These are phyloP conservation scores for Rosa lucieae DNA, from an alignment of 306 rosid genomes.

Conservation along the genomic window DNA sequence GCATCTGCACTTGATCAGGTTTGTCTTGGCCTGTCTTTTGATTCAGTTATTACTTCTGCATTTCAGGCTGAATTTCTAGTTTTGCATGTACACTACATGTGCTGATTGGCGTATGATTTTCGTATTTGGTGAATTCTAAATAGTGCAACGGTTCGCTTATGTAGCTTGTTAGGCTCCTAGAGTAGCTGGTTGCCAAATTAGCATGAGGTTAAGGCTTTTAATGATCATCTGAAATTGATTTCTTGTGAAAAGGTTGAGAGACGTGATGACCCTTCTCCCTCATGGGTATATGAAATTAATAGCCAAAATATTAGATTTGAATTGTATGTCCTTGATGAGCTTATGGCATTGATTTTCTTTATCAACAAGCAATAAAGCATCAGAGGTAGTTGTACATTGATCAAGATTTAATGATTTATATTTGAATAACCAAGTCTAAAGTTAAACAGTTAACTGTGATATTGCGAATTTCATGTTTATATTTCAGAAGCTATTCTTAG, in stretches of 20 bases:
- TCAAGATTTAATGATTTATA: neutral
- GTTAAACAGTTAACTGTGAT: neutral
- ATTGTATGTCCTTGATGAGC: neutral
- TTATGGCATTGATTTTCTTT: neutral
- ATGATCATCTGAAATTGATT: neutral
- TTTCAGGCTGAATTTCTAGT: neutral
- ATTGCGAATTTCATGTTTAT: neutral
- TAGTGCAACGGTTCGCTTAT: neutral
- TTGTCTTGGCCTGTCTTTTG: conserved; percentile 23
- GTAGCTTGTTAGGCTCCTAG: neutral
- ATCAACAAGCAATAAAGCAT: conserved; percentile 6
- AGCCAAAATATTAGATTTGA: neutral
- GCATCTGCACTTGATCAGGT: conserved; percentile 99
- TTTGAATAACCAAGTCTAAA: neutral
- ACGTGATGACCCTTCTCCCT: neutral
- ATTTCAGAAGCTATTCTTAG: neutral
- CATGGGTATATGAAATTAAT: neutral
- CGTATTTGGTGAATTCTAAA: neutral
- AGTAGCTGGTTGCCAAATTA: neutral
- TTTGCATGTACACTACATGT: neutral
- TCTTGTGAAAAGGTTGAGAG: neutral
- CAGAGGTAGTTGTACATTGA: neutral
- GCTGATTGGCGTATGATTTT: neutral
- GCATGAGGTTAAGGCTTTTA: neutral
- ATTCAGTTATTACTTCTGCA: conserved; percentile 20